Conservation (phyloP, 768 basidiomycete genomes). For the Daedaleopsis sinensis region DNA sequence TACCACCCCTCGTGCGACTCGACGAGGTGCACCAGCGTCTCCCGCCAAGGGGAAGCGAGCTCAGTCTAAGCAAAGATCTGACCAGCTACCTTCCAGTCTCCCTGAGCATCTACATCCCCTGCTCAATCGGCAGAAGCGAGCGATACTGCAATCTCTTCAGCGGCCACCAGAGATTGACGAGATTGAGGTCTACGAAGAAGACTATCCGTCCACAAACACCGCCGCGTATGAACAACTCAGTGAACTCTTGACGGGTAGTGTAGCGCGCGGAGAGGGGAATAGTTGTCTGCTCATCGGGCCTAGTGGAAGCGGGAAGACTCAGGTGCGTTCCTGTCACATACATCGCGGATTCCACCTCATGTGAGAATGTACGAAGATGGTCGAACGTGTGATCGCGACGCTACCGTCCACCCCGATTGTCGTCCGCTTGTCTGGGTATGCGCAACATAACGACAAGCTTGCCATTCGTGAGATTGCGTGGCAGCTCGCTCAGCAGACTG, state of each 20-base stretch:
- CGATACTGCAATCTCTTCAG: constrained; percentile 51
- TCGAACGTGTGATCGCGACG: constrained; percentile 56
- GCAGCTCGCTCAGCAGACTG: constrained; percentile 80
- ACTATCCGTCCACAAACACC: constrained; percentile 47
- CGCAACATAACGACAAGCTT: constrained; percentile 82
- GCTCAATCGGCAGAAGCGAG: constrained; percentile 60
- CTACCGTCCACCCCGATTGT: constrained; percentile 61
- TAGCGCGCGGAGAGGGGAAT: constrained; percentile 86
- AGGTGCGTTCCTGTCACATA: constrained; percentile 45
- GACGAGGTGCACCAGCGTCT: not conserved
- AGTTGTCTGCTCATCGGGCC: constrained; percentile 89
- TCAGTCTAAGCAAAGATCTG: not conserved
- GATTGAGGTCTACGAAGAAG: constrained; percentile 36
- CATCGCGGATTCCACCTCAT: not conserved
- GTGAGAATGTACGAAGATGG: constrained; percentile 43
- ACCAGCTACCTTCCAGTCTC: constrained; percentile 25
- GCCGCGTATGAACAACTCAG: constrained; percentile 59
- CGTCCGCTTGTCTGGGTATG: constrained; percentile 82
- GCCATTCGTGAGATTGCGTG: constrained; percentile 93
- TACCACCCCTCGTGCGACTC: not conserved
- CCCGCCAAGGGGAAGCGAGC: not conserved
- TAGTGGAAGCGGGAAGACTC: constrained; percentile 84
- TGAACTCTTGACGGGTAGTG: constrained; percentile 72
- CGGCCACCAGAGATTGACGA: constrained; percentile 29
- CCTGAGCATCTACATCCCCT: constrained; percentile 47